These are phyloP conservation scores for Cyclostephanos invisitatus DNA, from an alignment of 108 stramenopile genomes.

Conservation along the genomic window DNA sequence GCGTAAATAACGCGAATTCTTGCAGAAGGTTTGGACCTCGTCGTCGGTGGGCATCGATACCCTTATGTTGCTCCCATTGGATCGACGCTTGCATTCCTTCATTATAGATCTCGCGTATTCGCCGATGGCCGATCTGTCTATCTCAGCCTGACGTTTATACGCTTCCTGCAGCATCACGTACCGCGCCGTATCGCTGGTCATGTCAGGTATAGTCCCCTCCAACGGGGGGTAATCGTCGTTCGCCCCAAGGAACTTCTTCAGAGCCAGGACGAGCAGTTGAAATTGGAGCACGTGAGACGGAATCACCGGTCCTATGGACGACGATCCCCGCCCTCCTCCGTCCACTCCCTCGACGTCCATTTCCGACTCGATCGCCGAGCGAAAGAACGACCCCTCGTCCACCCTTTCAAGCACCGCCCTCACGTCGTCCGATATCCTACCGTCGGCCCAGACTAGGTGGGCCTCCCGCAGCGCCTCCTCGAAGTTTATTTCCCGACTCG, in stretches of 20 bases:
- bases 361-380: slow-evolving; percentile 8
- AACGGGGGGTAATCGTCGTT: slow-evolving; percentile 76
- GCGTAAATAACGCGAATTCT: slow-evolving; percentile 68
- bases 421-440: slow-evolving; percentile 53
- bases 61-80: slow-evolving; percentile 9
- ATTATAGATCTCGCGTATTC: slow-evolving; percentile 15
- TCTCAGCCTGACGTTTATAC: slow-evolving; percentile 73
- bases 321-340: background rate
- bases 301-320: background rate
- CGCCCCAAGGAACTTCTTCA: slow-evolving; percentile 55
- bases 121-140: slow-evolving; percentile 55
- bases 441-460: slow-evolving; percentile 81
- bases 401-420: slow-evolving; percentile 44
- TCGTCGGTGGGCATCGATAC: slow-evolving; percentile 54
- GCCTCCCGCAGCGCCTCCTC: slow-evolving; percentile 82
- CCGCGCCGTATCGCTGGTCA: slow-evolving; percentile 81
- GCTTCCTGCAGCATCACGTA: slow-evolving; percentile 85
- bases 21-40: slow-evolving; percentile 69
- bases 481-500: slow-evolving; percentile 80
- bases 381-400: slow-evolving; percentile 30
- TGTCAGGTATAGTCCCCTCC: slow-evolving; percentile 90
- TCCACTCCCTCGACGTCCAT: slow-evolving; percentile 19
- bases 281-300: slow-evolving; percentile 32
- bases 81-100: slow-evolving; percentile 30
- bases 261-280: slow-evolving; percentile 48